phyloP scores from a whole-genome alignment of 1,139 yeast genomes.

The Candida sp. region DNA sequence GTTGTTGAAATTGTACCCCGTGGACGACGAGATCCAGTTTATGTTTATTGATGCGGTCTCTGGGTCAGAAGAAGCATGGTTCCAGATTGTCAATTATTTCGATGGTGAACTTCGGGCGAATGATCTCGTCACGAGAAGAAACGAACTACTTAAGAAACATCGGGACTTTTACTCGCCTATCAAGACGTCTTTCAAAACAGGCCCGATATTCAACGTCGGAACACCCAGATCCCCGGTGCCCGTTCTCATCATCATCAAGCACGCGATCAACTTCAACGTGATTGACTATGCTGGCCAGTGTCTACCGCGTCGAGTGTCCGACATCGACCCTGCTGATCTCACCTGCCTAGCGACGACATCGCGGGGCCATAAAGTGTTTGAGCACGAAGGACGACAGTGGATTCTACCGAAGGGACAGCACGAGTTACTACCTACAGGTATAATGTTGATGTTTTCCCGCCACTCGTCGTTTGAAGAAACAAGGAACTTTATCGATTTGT shows the following conservation, averaged over 20 bases:
- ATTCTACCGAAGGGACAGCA: constrained; percentile 26
- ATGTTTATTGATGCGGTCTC: constrained; percentile 43
- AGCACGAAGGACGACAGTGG: constrained; percentile 30
- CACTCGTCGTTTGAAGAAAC: constrained; percentile 59
- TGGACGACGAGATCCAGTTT: constrained; percentile 43
- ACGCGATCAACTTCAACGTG: constrained; percentile 45
- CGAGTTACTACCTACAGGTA: constrained; percentile 41
- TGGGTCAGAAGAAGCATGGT: constrained; percentile 65
- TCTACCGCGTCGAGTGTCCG: constrained; percentile 26
- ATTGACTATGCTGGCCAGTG: constrained; percentile 34
- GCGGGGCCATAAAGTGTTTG: constrained; percentile 27
- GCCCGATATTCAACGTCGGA: constrained; percentile 13
- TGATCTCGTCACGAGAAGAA: constrained; percentile 23
- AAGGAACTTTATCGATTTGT: constrained; percentile 35
- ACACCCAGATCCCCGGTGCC: constrained; percentile 5
- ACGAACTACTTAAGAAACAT: constrained; percentile 8
- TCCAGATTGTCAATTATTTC: constrained; percentile 36
- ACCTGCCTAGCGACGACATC: constrained; percentile 20
- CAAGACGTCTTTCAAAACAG: neutral
- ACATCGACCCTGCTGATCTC: constrained; percentile 21
- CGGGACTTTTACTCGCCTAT: constrained; percentile 4
- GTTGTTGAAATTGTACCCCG: constrained; percentile 46
- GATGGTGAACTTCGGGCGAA: constrained; percentile 38
- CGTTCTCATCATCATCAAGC: constrained; percentile 26
- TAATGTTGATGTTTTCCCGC: constrained; percentile 51